Base-by-base conservation (phyloP, 2,329 filamentous ascomycete genomes). In the Fusarium metavorans region DNA sequence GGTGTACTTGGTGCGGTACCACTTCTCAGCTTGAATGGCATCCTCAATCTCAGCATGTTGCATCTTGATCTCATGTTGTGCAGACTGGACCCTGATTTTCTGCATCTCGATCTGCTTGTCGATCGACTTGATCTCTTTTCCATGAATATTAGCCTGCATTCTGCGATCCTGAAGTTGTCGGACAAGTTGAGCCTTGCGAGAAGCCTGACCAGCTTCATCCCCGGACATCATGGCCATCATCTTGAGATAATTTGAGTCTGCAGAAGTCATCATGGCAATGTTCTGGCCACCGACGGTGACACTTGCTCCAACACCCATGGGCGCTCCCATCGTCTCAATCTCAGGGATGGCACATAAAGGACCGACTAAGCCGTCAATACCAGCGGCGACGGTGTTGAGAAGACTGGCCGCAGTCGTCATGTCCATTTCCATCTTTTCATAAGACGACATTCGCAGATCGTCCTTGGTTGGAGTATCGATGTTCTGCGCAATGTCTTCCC, bases 101-200 rank as follows among this genome's bases (percentile, higher is more conserved):
- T 64, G 27, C 5, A 60, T 45, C 7, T 52, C 52, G 6, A 71
- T 71, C 43, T 73, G 68, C 45, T 68, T 66, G 52, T 73, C 68
- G 13, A 67, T 61, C 13, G 63, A 35, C 56, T 66, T 66, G 50
- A 73, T 68, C 23, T 73, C 71, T 37, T 23, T 57, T 7, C 71
- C 65, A 4, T 41, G 34, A 7, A 57, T 34, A 27, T 71, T 73
- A 23, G 68, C 71, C 35, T 68, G 59, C 9, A 62, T 13, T 7
- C 52, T 48, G 2, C 67, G 54, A 20, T 67, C 67, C 14, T 73
- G 67, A 5, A 65, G 41, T 52, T 66, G 61, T 34, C 20, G 34
- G 4, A 50, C 41, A 13, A 70, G 48, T 5, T 27, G 34, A 20
- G 16, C 25, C 48, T 65, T 66, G 16, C 23, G 34, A 20, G 57